phyloP scores from a whole-genome alignment of 2,329 filamentous ascomycete species.

The Diaporthe amygdali region DNA sequence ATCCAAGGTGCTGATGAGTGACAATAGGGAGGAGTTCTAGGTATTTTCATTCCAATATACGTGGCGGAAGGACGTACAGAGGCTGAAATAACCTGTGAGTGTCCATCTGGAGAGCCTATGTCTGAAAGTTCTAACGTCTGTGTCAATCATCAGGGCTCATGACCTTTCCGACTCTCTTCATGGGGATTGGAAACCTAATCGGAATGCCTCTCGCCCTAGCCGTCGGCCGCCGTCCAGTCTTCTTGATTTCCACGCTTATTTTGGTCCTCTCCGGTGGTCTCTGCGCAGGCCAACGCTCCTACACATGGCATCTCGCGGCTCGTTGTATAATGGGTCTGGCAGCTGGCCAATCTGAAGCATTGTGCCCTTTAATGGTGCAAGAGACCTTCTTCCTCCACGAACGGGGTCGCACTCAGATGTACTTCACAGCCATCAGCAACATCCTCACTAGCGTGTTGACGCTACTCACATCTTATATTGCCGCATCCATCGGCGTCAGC shows the following conservation, averaged over 20 bases:
- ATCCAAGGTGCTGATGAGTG: neutral
- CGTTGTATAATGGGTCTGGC: neutral
- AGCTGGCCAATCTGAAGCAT: constrained; percentile 42
- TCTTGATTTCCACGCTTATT: neutral
- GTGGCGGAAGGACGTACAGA: neutral
- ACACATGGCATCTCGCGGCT: neutral
- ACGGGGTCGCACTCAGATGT: constrained; percentile 20
- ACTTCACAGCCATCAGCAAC: constrained; percentile 17
- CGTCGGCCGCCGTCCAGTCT: neutral
- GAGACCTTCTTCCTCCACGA: constrained; percentile 26
- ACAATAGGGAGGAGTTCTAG: neutral
- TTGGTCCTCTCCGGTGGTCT: neutral
- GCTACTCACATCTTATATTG: constrained; percentile 23
- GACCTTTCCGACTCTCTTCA: neutral
- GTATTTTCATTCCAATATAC: neutral
- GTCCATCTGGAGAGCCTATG: neutral
- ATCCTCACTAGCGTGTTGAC: constrained; percentile 15
- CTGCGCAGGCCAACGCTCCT: neutral
- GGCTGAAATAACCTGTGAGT: neutral
- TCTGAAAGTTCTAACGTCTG: neutral
- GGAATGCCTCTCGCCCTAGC: neutral
- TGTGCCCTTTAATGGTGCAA: constrained; percentile 38
- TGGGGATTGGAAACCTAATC: neutral
- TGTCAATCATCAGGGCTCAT: neutral
- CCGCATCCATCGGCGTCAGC: constrained; percentile 8